phyloP scores from a whole-genome alignment of 1,139 yeast genomes.

The Zygoascus meyerae region DNA sequence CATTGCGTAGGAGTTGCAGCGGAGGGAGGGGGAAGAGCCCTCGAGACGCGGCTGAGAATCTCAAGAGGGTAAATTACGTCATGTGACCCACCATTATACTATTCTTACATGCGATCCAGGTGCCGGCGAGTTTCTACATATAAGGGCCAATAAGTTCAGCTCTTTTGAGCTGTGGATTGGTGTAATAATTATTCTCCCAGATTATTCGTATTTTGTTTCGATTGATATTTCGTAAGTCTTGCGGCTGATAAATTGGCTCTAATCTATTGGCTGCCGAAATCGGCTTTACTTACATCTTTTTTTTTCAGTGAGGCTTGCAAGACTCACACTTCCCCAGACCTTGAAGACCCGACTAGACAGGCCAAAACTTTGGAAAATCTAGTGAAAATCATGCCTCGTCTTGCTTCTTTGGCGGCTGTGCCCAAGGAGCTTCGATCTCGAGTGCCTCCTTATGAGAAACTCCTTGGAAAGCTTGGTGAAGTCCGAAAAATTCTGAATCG shows the following conservation, averaged over 20 bases:
- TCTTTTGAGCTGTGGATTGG: too few relatives aligned
- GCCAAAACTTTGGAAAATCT: too few relatives aligned
- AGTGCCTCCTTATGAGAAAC: conserved; percentile 81
- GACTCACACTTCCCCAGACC: neutral
- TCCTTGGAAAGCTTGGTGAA: conserved; percentile 53
- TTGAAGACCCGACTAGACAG: too few relatives aligned
- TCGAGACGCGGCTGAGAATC: neutral
- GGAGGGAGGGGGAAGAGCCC: neutral
- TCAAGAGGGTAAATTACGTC: neutral
- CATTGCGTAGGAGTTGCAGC: neutral
- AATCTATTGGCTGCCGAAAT: too few relatives aligned
- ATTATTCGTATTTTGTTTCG: too few relatives aligned
- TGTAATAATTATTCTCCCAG: too few relatives aligned
- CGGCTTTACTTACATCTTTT: too few relatives aligned
- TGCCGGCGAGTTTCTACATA: too few relatives aligned
- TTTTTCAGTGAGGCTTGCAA: conserved; percentile 3
- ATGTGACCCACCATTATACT: neutral
- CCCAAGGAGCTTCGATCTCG: conserved; percentile 37
- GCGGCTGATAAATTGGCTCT: too few relatives aligned
- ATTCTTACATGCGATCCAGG: too few relatives aligned
- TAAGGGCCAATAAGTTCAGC: too few relatives aligned
- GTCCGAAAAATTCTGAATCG: conserved; percentile 63
- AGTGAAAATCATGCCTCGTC: conserved; percentile 5
- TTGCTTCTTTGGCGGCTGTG: conserved; percentile 7
- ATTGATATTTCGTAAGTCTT: too few relatives aligned